These are phyloP conservation scores for Phascolomyces articulosus DNA, from an alignment of 371 early-diverging fungal species.

Conservation along the genomic window DNA sequence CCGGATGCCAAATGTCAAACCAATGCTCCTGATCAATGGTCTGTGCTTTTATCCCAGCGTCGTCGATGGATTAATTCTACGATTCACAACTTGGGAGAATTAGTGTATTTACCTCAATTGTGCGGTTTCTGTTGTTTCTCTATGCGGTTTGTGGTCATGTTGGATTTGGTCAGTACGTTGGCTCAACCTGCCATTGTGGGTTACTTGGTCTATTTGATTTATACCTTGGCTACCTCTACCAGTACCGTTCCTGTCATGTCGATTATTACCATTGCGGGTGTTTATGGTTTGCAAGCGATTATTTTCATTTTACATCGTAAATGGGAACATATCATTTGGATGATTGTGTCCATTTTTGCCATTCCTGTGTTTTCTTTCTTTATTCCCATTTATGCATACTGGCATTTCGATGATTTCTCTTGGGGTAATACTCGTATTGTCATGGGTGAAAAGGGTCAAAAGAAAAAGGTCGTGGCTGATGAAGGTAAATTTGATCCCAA, in stretches of 20 bases:
- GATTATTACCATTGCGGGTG: slow-evolving; percentile 69
- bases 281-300: slow-evolving; percentile 82
- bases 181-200: slow-evolving; percentile 89
- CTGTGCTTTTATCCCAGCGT: slow-evolving; percentile 92
- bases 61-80: slow-evolving; percentile 98
- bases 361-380: slow-evolving; percentile 63
- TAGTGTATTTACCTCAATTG: slow-evolving; percentile 80
- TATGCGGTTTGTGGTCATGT: slow-evolving; percentile 93
- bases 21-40: slow-evolving; percentile 92
- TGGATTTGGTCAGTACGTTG: slow-evolving; percentile 90
- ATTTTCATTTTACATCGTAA: slow-evolving; percentile 84
- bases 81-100: slow-evolving; percentile 92
- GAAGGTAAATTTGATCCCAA: slow-evolving; percentile 73
- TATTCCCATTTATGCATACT: slow-evolving; percentile 75
- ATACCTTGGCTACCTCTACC: slow-evolving; percentile 42
- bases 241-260: slow-evolving; percentile 54
- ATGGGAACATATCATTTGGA: slow-evolving; percentile 75
- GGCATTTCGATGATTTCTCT: slow-evolving; percentile 88
- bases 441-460: slow-evolving; percentile 62
- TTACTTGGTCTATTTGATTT: slow-evolving; percentile 78
- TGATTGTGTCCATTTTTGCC: slow-evolving; percentile 71
- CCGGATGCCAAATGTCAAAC: slow-evolving; percentile 95
- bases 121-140: slow-evolving; percentile 97
- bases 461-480: slow-evolving; percentile 53
- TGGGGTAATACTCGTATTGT: slow-evolving; percentile 88